Base-by-base conservation (phyloP, 1,139 yeast genomes). In the Diutina mesorugosa region DNA sequence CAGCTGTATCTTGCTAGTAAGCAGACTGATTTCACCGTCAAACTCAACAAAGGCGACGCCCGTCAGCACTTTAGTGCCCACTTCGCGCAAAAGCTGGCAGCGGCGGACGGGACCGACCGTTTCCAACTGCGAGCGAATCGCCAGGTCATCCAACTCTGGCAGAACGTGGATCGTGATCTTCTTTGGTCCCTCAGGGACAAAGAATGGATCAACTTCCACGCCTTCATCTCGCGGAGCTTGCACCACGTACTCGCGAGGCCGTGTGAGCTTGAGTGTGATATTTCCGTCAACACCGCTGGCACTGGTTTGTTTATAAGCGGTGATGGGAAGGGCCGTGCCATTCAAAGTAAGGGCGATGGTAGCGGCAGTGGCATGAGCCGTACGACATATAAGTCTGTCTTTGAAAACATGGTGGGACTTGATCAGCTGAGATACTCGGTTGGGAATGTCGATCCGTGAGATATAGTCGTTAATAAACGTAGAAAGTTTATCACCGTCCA, bases 231-330 rank as follows among this genome's bases (percentile, higher is more conserved):
- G 62, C 5, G 67, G 65, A 6, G 65, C 64, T 60, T 72, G 78
- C 1, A 79, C 76, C 30, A 85, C 76, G 62, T 84, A 88, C 59
- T 83, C 86, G n/a, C 72, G 70, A 1, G 95, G 93, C 62, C 95
- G 74, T 9, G 67, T 61, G 3, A 84, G 64, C 2, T 60, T 63
- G 14, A 84, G 63, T 9, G 61, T 61, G 12, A 61, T 57, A 8
- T 52, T 41, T 6, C 55, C 58, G 29, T 29, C 32, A 10, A n/a
- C 46, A n/a, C 8, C 51, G 5, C 18, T 16, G 21, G 47, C 47
- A 10, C 16, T 12, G 38, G 14, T 29, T 1, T 16, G 30, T 18
- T 16, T 30, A n/a, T 50, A 50, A 14, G 32, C 14, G 9, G 26
- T 18, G 26, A n/a, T 18, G 0, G 70, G 66, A 55, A 80, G 58